phyloP scores from a whole-genome alignment of 2,329 filamentous ascomycete species.

The Trichoderma sp. region DNA sequence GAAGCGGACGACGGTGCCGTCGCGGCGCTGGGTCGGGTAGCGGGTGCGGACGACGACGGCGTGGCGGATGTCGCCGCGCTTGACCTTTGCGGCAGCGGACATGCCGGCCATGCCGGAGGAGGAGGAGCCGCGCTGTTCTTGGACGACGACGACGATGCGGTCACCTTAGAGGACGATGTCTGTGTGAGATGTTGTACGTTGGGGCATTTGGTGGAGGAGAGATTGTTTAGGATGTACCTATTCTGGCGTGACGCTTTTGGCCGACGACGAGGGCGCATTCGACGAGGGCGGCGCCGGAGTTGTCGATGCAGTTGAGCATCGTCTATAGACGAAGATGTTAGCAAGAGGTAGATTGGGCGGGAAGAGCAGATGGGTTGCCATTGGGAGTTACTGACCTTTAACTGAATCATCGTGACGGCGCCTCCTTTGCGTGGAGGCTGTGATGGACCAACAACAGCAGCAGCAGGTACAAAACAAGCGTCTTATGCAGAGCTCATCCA shows the following conservation, averaged over 20 bases:
- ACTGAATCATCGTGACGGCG: constrained; percentile 76
- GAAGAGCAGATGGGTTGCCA: too few relatives aligned
- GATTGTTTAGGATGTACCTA: constrained; percentile 61
- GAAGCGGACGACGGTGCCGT: constrained; percentile 89
- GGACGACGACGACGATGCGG: constrained; percentile 94
- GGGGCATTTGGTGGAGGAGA: background rate
- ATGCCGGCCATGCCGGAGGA: constrained; percentile 72
- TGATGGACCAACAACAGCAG: background rate
- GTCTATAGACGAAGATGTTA: constrained; percentile 58
- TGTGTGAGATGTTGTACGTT: background rate
- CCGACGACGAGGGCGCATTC: constrained; percentile 93
- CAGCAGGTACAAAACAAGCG: background rate
- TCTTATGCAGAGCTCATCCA: background rate
- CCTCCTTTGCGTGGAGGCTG: constrained; percentile 28
- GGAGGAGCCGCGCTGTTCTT: constrained; percentile 85
- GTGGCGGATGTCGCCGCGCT: constrained; percentile 93
- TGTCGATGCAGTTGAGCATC: constrained; percentile 99
- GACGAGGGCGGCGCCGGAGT: constrained; percentile 94
- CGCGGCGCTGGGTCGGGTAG: constrained; percentile 82
- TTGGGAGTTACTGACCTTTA: constrained; percentile 63
- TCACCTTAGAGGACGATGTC: constrained; percentile 65
- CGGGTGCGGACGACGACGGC: constrained; percentile 90
- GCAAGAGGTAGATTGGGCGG: too few relatives aligned
- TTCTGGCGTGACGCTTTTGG: constrained; percentile 83
- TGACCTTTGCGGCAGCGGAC: constrained; percentile 83